These are phyloP conservation scores for Dianthus caryophyllus DNA, from an alignment of 148 eudicot genomes.

Conservation along the genomic window DNA sequence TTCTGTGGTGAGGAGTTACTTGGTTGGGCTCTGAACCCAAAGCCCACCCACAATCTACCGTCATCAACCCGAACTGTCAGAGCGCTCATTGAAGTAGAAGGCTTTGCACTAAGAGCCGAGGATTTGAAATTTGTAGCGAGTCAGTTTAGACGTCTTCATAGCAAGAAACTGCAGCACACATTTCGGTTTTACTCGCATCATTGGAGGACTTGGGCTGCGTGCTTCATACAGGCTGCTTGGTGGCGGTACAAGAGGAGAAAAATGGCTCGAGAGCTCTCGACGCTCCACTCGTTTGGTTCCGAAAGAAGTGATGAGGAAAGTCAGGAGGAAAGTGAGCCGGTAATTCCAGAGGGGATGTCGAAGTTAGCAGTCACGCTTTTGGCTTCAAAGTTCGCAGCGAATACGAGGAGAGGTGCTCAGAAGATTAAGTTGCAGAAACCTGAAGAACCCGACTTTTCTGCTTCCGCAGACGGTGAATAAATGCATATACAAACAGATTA, in stretches of 20 bases:
- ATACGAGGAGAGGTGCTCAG: slow-evolving; percentile 66
- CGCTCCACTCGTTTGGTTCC: slow-evolving; percentile 47
- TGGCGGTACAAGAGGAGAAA: slow-evolving; percentile 55
- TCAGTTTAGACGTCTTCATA: slow-evolving; percentile 77
- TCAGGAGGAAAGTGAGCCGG: slow-evolving; percentile 34
- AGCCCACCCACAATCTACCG: slow-evolving; percentile 58
- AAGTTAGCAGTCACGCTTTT: slow-evolving; percentile 55
- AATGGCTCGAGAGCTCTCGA: slow-evolving; percentile 41
- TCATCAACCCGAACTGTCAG: slow-evolving; percentile 76
- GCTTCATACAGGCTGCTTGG: slow-evolving; percentile 91
- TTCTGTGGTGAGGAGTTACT: slow-evolving; percentile 88
- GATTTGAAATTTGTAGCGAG: slow-evolving; percentile 76
- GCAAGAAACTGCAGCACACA: slow-evolving; percentile 83
- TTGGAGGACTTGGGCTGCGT: slow-evolving; percentile 94
- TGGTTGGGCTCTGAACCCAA: slow-evolving; percentile 78
- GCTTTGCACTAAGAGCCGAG: slow-evolving; percentile 73
- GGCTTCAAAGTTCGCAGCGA: slow-evolving; percentile 79
- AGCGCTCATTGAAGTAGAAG: slow-evolving; percentile 77
- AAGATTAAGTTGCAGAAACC: slow-evolving; percentile 72
- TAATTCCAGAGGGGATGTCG: slow-evolving; percentile 25
- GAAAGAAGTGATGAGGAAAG: slow-evolving; percentile 33
- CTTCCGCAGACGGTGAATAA: slow-evolving; percentile 43
- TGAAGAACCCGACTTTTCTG: slow-evolving; percentile 82
- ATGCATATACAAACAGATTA: slow-evolving; percentile 6
- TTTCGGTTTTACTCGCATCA: slow-evolving; percentile 82